Percentiles rank a stretch among this genome's conserved stretches.
phyloP scores from a whole-genome alignment of 2,329 filamentous ascomycete species.

The Penicillium oxalicum region DNA sequence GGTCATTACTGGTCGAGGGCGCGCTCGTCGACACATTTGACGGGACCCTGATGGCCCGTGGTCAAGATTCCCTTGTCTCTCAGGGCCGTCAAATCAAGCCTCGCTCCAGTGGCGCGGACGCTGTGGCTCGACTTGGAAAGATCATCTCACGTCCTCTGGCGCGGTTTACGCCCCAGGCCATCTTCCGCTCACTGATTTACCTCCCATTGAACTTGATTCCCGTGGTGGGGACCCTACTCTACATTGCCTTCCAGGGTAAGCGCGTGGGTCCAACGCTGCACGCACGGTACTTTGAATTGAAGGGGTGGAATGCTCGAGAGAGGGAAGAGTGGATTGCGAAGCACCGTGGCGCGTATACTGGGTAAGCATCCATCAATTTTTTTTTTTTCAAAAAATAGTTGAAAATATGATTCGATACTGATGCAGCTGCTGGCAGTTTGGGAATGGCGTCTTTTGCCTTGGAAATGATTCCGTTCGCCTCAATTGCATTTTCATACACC shows the following conservation, averaged over 20 bases:
- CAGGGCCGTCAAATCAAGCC: constrained; percentile 67
- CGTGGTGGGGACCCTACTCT: constrained; percentile 74
- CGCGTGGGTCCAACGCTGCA: constrained; percentile 51
- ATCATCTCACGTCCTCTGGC: constrained; percentile 50
- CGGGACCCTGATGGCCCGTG: constrained; percentile 54
- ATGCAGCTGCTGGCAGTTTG: constrained; percentile 29
- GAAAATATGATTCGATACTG: neutral
- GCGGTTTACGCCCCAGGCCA: constrained; percentile 47
- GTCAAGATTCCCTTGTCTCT: constrained; percentile 58
- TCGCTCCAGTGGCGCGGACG: constrained; percentile 39
- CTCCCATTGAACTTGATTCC: constrained; percentile 91
- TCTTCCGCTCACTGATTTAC: constrained; percentile 77
- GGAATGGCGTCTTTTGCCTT: constrained; percentile 77
- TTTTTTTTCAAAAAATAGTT: neutral
- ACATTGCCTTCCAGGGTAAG: constrained; percentile 68
- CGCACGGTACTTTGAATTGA: constrained; percentile 80
- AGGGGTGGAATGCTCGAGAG: constrained; percentile 66
- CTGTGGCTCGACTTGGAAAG: constrained; percentile 53
- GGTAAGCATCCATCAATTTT: constrained; percentile 50
- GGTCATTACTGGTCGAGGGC: constrained; percentile 72
- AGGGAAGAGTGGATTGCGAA: constrained; percentile 63
- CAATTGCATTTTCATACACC: constrained; percentile 81
- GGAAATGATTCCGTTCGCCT: constrained; percentile 76
- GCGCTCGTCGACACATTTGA: constrained; percentile 86
- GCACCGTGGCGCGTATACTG: constrained; percentile 70